Conservation (phyloP, 768 basidiomycete genomes). For the Agaricus sinodeliciosus region DNA sequence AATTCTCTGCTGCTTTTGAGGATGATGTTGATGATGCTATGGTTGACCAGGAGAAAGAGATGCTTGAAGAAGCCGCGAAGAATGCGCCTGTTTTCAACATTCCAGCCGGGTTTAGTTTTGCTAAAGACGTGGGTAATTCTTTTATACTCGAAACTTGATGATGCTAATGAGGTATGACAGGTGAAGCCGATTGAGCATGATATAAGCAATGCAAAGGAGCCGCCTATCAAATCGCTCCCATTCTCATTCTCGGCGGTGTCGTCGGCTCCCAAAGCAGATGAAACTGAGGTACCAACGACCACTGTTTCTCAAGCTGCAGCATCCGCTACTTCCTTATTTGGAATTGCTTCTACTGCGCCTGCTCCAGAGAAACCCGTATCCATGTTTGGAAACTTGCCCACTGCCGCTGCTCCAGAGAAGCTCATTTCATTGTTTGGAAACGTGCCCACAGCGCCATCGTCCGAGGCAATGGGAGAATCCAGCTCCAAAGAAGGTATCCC, state of each 20-base stretch:
- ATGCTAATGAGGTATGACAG: conserved; percentile 18
- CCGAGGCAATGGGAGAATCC: not conserved
- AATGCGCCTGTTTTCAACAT: conserved; percentile 52
- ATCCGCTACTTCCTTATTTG: conserved; percentile 1
- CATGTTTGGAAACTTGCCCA: conserved; percentile 6
- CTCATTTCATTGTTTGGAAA: conserved; percentile 10
- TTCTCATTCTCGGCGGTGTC: conserved; percentile 40
- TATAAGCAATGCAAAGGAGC: conserved; percentile 46
- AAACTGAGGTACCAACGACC: not conserved
- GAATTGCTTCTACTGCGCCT: not conserved
- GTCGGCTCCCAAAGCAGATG: conserved; percentile 6
- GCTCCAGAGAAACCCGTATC: conserved; percentile 1
- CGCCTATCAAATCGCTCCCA: conserved; percentile 57
- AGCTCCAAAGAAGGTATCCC: conserved; percentile 32
- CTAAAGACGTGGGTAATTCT: conserved; percentile 30
- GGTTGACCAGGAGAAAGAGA: conserved; percentile 32
- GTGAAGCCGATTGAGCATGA: conserved; percentile 31
- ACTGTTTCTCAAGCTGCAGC: not conserved
- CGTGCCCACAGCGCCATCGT: not conserved
- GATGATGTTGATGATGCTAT: conserved; percentile 40
- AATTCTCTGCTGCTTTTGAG: conserved; percentile 64
- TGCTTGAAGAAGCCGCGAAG: conserved; percentile 49
- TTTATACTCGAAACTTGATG: not conserved
- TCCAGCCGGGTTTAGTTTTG: conserved; percentile 61
- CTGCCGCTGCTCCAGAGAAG: conserved; percentile 3